These are phyloP conservation scores for Penicillium herquei DNA, from an alignment of 495 filamentous ascomycete species.

Conservation along the genomic window DNA sequence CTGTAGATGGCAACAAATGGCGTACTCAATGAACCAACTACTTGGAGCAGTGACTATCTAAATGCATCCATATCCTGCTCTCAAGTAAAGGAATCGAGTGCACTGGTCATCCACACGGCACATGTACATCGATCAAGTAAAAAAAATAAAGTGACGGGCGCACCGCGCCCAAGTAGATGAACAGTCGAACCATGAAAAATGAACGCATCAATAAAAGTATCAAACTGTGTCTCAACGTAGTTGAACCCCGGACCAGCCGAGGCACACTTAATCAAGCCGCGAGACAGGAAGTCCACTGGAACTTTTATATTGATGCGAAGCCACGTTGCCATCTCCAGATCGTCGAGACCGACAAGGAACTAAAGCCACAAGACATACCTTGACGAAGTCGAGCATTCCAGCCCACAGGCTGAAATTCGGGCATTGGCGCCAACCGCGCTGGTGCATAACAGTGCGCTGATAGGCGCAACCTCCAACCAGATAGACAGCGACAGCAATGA, in stretches of 20 bases:
- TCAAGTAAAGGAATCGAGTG: conserved; percentile 2
- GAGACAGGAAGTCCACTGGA: conserved; percentile 35
- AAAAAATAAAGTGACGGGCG: neutral
- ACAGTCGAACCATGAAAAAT: neutral
- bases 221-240: conserved; percentile 4
- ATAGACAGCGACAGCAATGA: conserved; percentile 84
- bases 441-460: conserved; percentile 91
- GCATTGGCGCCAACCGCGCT: conserved; percentile 91
- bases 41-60: conserved; percentile 10
- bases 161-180: neutral
- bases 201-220: neutral
- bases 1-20: neutral
- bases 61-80: neutral
- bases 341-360: conserved; percentile 33
- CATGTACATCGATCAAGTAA: neutral
- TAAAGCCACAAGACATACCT: conserved; percentile 58
- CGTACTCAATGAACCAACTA: conserved; percentile 3
- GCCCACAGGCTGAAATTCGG: conserved; percentile 95
- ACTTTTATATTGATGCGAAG: conserved; percentile 18
- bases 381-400: conserved; percentile 77
- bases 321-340: conserved; percentile 17
- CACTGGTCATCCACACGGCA: neutral
- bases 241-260: conserved; percentile 29
- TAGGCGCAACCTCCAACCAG: conserved; percentile 91
- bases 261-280: conserved; percentile 35